Evolutionary conservation across 2,329 filamentous ascomycete species (phyloP).

Genomic region (Nigrograna mackinnonii): DNA sequence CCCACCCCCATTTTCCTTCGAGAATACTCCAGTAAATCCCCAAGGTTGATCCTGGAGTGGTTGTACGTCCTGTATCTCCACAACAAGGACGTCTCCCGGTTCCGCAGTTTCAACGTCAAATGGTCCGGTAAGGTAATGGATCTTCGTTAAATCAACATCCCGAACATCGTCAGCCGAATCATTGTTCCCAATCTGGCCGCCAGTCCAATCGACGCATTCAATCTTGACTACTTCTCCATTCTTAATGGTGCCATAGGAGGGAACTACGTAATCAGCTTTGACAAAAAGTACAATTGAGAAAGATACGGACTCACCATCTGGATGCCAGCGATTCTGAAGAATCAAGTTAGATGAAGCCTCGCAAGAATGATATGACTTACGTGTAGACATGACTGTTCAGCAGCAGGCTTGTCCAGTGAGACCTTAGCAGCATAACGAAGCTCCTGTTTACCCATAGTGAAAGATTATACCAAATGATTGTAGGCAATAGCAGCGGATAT

Average conservation of each 20-base stretch:
- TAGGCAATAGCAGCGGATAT: slow-evolving; percentile 2
- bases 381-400: slow-evolving; percentile 71
- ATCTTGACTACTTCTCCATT: slow-evolving; percentile 91
- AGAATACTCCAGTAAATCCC: slow-evolving; percentile 88
- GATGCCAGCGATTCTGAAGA: slow-evolving; percentile 87
- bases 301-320: slow-evolving; percentile 65
- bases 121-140: slow-evolving; percentile 88
- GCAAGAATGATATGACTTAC: slow-evolving; percentile 50
- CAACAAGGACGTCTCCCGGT: slow-evolving; percentile 81
- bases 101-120: slow-evolving; percentile 85
- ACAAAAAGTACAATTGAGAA: not conserved
- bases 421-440: slow-evolving; percentile 76
- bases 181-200: slow-evolving; percentile 83
- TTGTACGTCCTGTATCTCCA: slow-evolving; percentile 93
- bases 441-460: slow-evolving; percentile 52
- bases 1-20: slow-evolving; percentile 80
- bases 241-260: slow-evolving; percentile 71
- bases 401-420: slow-evolving; percentile 71
- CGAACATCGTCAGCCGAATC: slow-evolving; percentile 87
- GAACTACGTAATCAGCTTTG: slow-evolving; percentile 59
- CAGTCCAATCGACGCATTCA: slow-evolving; percentile 79
- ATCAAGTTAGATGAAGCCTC: slow-evolving; percentile 4
- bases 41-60: slow-evolving; percentile 83
- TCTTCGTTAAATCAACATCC: slow-evolving; percentile 79
- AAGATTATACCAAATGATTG: no score